Percentiles rank a stretch among this genome's conserved stretches.
These are phyloP conservation scores for Rhododendron vialii DNA, from an alignment of 148 eudicot species.

Conservation along the genomic window DNA sequence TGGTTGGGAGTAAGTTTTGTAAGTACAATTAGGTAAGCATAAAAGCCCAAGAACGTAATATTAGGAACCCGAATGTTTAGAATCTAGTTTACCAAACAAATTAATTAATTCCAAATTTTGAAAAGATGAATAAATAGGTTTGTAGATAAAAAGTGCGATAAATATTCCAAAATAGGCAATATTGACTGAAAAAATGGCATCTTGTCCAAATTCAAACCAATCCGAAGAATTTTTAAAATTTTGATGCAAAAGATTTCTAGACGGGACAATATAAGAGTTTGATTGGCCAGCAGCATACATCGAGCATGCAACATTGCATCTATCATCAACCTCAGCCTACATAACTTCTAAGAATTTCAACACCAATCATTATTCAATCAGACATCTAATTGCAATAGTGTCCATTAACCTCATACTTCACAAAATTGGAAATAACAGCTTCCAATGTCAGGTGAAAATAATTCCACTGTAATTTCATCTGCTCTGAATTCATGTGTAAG, in stretches of 20 bases:
- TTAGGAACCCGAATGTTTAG: not conserved
- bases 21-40: not conserved
- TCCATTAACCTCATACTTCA: not conserved
- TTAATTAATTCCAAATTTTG: not conserved
- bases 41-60: not conserved
- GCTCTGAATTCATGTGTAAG: not conserved
- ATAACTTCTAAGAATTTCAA: not conserved
- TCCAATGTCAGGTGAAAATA: not conserved
- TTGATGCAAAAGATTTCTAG: no score
- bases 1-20: not conserved
- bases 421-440: not conserved
- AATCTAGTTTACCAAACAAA: no score
- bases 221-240: no score
- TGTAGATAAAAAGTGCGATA: no score
- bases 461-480: not conserved
- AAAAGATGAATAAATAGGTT: no score
- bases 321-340: not conserved
- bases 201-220: no score
- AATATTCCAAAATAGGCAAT: no score
- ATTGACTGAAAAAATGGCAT: no score
- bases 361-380: not conserved
- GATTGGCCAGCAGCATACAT: not conserved
- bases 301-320: not conserved
- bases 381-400: not conserved
- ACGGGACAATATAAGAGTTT: not conserved